phyloP scores from a whole-genome alignment of 805 yeast species.

The Metschnikowia reukaufii region DNA sequence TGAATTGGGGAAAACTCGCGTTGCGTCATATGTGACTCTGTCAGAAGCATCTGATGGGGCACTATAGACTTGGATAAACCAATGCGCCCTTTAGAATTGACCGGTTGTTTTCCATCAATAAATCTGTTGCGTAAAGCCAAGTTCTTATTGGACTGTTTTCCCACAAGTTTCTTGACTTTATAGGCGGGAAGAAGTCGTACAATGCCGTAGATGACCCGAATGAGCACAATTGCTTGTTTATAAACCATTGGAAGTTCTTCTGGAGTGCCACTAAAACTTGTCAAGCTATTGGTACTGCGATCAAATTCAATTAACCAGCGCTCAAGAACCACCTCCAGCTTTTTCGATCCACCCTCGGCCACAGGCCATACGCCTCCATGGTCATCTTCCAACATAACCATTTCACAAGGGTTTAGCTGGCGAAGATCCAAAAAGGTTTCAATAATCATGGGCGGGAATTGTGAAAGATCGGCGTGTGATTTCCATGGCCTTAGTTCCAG shows the following conservation, averaged over 20 bases:
- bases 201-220: constrained; percentile 71
- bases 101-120: constrained; percentile 75
- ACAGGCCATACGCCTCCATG: constrained; percentile 55
- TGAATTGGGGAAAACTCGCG: constrained; percentile 66
- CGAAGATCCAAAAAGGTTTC: constrained; percentile 79
- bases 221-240: constrained; percentile 69
- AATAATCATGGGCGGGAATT: constrained; percentile 78
- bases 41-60: constrained; percentile 36
- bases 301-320: constrained; percentile 90
- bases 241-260: constrained; percentile 67
- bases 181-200: constrained; percentile 70
- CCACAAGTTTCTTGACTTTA: constrained; percentile 46
- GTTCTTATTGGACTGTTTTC: constrained; percentile 20
- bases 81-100: constrained; percentile 77
- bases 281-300: constrained; percentile 29
- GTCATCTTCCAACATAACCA: constrained; percentile 58
- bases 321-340: constrained; percentile 86
- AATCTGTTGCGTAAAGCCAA: constrained; percentile 58
- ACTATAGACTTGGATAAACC: constrained; percentile 75
- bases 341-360: constrained; percentile 55
- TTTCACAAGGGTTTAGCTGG: constrained; percentile 53
- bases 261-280: constrained; percentile 15
- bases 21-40: constrained; percentile 55
- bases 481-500: constrained; percentile 72
- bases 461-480: constrained; percentile 37